These are phyloP conservation scores for Arthonia radiata DNA, from an alignment of 495 filamentous ascomycete genomes.

Conservation along the genomic window DNA sequence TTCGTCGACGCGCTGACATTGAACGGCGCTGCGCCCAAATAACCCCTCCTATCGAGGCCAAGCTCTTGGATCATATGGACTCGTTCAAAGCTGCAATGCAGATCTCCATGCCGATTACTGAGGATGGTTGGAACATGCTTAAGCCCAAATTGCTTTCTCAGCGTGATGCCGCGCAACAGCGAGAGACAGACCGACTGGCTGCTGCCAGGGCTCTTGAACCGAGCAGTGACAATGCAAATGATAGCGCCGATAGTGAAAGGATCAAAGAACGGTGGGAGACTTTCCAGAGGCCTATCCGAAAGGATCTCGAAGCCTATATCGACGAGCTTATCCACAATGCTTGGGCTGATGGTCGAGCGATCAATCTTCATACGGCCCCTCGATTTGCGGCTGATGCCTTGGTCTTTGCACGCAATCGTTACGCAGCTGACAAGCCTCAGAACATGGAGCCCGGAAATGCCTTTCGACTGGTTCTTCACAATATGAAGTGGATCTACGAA, in stretches of 20 bases:
- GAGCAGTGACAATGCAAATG: slow-evolving; percentile 16
- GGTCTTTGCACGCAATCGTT: slow-evolving; percentile 31
- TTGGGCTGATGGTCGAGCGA: slow-evolving; percentile 29
- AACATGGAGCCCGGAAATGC: slow-evolving; percentile 20
- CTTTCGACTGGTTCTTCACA: slow-evolving; percentile 42
- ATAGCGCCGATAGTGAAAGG: slow-evolving; percentile 24
- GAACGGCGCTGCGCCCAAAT: slow-evolving; percentile 36
- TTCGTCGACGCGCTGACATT: slow-evolving; percentile 34
- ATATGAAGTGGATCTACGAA: slow-evolving; percentile 69
- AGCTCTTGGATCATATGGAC: slow-evolving; percentile 36
- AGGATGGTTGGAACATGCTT: slow-evolving; percentile 36
- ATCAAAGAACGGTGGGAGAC: slow-evolving; percentile 40
- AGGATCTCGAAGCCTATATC: slow-evolving; percentile 30
- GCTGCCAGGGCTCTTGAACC: slow-evolving; percentile 19
- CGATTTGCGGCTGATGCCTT: slow-evolving; percentile 44
- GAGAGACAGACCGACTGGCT: slow-evolving; percentile 20
- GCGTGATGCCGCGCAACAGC: slow-evolving; percentile 27
- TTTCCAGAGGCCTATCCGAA: slow-evolving; percentile 34
- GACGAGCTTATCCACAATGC: slow-evolving; percentile 34
- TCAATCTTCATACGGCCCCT: slow-evolving; percentile 31
- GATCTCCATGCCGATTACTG: slow-evolving; percentile 35
- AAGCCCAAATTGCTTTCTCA: slow-evolving; percentile 40
- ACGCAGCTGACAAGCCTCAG: slow-evolving; percentile 30
- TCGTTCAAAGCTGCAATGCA: slow-evolving; percentile 45
- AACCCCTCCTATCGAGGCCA: slow-evolving; percentile 31